Conservation (phyloP, 257 asterid species). For the Cynanchum wilfordii region DNA sequence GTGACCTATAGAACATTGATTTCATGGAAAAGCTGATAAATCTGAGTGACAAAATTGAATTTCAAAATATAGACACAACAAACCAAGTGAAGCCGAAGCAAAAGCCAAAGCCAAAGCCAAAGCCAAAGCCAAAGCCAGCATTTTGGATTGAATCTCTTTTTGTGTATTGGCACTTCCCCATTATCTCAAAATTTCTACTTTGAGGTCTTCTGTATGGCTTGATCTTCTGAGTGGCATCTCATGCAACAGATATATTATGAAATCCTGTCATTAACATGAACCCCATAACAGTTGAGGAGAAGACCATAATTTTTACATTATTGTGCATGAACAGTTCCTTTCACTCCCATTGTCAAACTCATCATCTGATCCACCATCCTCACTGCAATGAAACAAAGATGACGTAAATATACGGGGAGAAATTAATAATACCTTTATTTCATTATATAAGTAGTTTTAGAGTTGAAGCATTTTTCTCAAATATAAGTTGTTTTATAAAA, state of each 20-base stretch:
- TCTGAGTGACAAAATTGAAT: conserved; percentile 28
- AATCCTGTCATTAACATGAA: conserved; percentile 14
- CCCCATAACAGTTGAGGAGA: conserved; percentile 10
- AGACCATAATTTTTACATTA: conserved; percentile 51
- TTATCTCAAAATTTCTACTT: conserved; percentile 20
- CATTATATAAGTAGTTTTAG: background rate
- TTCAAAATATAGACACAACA: conserved; percentile 28
- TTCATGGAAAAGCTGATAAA: conserved; percentile 16
- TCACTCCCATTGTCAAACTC: conserved; percentile 53
- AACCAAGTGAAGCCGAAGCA: conserved; percentile 27
- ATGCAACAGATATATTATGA: conserved; percentile 16
- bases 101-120: conserved; percentile 29
- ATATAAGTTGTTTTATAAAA: no score
- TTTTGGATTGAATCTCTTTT: conserved; percentile 15
- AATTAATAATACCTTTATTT: background rate
- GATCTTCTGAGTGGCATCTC: conserved; percentile 19
- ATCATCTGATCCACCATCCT: conserved; percentile 62
- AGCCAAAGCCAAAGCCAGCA: conserved; percentile 25
- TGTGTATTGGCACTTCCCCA: conserved; percentile 10
- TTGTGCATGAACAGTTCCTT: conserved; percentile 69
- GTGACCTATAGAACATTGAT: conserved; percentile 21
- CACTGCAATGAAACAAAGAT: conserved; percentile 42
- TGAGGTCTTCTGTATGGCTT: background rate
- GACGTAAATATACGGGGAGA: background rate
- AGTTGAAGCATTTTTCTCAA: background rate